These are phyloP conservation scores for Pochonia chlamydosporia DNA, from an alignment of 2,329 filamentous ascomycete species.

Conservation along the genomic window DNA sequence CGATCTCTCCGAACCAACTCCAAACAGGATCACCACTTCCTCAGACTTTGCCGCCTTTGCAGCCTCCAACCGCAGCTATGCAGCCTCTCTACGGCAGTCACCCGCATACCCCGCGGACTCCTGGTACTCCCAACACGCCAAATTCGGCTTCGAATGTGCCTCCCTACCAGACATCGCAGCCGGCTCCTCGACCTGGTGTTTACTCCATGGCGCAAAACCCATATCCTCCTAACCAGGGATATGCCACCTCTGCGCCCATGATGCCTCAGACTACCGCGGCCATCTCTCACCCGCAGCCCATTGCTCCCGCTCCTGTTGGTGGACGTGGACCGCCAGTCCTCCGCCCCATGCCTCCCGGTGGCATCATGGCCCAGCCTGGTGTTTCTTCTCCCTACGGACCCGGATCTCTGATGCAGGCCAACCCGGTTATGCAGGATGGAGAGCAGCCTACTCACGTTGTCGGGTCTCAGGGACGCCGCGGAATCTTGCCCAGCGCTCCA, in stretches of 20 bases:
- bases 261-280: conserved; percentile 62
- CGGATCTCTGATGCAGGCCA: conserved; percentile 50
- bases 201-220: conserved; percentile 54
- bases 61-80: conserved; percentile 38
- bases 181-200: conserved; percentile 40
- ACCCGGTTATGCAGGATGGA: conserved; percentile 47
- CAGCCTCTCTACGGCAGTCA: conserved; percentile 49
- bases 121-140: conserved; percentile 57
- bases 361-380: conserved; percentile 52
- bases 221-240: conserved; percentile 47
- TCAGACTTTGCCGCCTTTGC: conserved; percentile 51
- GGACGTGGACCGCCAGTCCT: conserved; percentile 53
- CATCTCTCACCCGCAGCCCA: conserved; percentile 67
- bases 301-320: conserved; percentile 63
- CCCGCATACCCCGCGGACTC: conserved; percentile 56
- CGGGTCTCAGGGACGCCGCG: conserved; percentile 86
- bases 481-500: conserved; percentile 85
- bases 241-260: conserved; percentile 53
- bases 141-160: conserved; percentile 47
- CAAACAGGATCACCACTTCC: conserved; percentile 41
- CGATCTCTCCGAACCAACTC: conserved; percentile 46
- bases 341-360: conserved; percentile 66
- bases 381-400: conserved; percentile 57
- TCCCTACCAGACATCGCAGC: conserved; percentile 47
- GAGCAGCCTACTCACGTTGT: conserved; percentile 85